Evolutionary conservation across 148 eudicot genomes (phyloP).

Genomic region (Persicaria tinctoria): DNA sequence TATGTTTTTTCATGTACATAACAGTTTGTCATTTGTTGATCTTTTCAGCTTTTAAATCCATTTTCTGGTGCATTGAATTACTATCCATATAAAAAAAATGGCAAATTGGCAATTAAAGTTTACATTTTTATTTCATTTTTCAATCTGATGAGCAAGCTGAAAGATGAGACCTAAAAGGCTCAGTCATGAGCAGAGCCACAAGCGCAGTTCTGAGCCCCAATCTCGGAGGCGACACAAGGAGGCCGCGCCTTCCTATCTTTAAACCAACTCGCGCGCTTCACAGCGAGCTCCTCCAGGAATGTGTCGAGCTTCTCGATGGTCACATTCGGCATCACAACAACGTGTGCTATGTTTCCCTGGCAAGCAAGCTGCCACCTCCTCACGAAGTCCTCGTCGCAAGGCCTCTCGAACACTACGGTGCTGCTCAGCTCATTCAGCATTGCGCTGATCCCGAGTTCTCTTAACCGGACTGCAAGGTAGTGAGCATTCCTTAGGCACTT

Average conservation of each 20-base stretch:
- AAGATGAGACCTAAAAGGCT: too few species aligned
- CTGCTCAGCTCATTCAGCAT: constrained; percentile 85
- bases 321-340: constrained; percentile 78
- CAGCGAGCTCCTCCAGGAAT: constrained; percentile 49
- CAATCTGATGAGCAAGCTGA: too few species aligned
- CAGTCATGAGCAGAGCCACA: constrained; percentile 16
- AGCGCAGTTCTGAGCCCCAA: constrained; percentile 46
- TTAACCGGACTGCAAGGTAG: constrained; percentile 56
- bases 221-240: constrained; percentile 59
- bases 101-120: too few species aligned
- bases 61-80: too few species aligned
- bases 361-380: constrained; percentile 82
- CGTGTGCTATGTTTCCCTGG: constrained; percentile 69
- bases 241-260: constrained; percentile 34
- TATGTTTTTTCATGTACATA: too few species aligned
- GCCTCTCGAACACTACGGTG: constrained; percentile 86
- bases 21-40: too few species aligned
- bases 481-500: constrained; percentile 75
- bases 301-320: constrained; percentile 54
- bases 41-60: too few species aligned
- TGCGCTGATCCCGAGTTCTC: constrained; percentile 56
- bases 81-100: too few species aligned
- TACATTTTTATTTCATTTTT: too few species aligned
- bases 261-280: constrained; percentile 51
- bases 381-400: constrained; percentile 60